Evolutionary conservation across 352 stramenopile species (phyloP).

Genomic region (Peronosclerospora sorghi): DNA sequence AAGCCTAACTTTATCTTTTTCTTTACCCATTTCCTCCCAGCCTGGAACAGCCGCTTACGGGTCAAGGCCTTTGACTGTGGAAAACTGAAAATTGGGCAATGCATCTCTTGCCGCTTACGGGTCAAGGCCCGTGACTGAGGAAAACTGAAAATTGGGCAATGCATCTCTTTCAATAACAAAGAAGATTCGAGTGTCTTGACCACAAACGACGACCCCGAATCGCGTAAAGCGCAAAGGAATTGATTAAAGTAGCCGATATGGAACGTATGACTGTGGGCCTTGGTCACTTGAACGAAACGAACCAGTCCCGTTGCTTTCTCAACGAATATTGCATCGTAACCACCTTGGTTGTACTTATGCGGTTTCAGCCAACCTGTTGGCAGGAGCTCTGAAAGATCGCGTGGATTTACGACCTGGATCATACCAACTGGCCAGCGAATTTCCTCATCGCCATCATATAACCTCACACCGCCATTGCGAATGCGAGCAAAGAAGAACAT

Average conservation of each 20-base stretch:
- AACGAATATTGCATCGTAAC: slow-evolving; percentile 9
- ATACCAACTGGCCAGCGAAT: background rate
- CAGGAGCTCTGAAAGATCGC: background rate
- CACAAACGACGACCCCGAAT: background rate
- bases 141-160: background rate
- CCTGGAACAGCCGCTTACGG: background rate
- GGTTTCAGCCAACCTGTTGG: background rate
- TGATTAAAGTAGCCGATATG: slow-evolving; percentile 1
- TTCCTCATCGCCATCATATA: background rate
- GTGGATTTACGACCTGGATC: background rate
- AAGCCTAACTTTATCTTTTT: background rate
- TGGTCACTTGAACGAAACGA: slow-evolving; percentile 7
- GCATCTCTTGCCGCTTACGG: too few species aligned
- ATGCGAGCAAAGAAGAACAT: slow-evolving; percentile 9
- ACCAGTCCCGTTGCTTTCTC: slow-evolving; percentile 1
- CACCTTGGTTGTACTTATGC: slow-evolving; percentile 1
- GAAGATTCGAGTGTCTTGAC: slow-evolving; percentile 5
- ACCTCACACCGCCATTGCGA: slow-evolving; percentile 1
- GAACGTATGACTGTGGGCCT: background rate
- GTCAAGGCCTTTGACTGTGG: background rate
- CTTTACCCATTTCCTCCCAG: background rate
- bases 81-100: background rate
- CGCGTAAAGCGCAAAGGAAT: too few species aligned
- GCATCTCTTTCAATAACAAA: slow-evolving; percentile 1
- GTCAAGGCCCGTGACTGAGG: background rate